phyloP scores from a whole-genome alignment of 345 rosid species.

The Linum tenue region DNA sequence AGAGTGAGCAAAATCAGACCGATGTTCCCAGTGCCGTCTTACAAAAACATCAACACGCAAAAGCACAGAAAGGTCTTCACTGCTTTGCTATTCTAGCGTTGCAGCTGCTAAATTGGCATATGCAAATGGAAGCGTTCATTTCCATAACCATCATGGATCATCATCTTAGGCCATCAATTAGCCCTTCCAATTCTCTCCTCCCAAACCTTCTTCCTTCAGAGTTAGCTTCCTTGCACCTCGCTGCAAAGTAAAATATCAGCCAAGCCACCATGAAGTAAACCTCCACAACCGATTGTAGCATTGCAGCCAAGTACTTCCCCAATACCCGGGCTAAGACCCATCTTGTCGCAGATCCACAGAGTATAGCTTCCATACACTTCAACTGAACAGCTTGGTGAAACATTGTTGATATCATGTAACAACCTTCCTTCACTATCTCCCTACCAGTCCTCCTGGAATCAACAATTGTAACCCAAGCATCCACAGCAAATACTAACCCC shows the following conservation, averaged over 20 bases:
- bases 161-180: constrained; percentile 65
- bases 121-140: constrained; percentile 14
- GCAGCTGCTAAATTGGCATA: constrained; percentile 18
- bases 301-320: constrained; percentile 49
- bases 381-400: constrained; percentile 69
- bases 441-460: constrained; percentile 78
- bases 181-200: constrained; percentile 71
- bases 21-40: constrained; percentile 23
- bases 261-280: constrained; percentile 87
- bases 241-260: constrained; percentile 72
- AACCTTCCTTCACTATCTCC: constrained; percentile 87
- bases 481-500: constrained; percentile 57
- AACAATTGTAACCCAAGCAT: constrained; percentile 76
- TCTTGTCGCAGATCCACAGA: constrained; percentile 65
- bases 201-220: constrained; percentile 70
- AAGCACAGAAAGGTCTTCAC: constrained; percentile 21
- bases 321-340: constrained; percentile 41
- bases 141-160: constrained; percentile 14
- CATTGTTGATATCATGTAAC: constrained; percentile 56
- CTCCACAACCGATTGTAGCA: constrained; percentile 66
- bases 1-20: constrained; percentile 22
- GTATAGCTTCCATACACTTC: constrained; percentile 67
- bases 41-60: constrained; percentile 22
- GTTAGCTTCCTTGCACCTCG: constrained; percentile 62
- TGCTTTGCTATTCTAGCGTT: constrained; percentile 17